These are phyloP conservation scores for Cerrena zonata DNA, from an alignment of 1,284 basidiomycete genomes.

Conservation along the genomic window DNA sequence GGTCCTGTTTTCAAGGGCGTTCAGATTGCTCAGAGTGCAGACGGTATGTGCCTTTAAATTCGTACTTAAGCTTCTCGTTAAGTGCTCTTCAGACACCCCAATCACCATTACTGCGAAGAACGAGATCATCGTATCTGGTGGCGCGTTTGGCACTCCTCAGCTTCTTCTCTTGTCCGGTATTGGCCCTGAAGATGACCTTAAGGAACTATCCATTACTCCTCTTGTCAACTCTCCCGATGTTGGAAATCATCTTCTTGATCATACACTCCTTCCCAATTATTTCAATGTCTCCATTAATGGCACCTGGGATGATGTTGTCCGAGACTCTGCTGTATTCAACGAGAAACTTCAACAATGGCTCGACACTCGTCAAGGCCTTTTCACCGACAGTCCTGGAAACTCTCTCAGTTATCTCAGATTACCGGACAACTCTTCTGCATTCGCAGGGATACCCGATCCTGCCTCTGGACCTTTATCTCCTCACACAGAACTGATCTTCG, in stretches of 20 bases:
- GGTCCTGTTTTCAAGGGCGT: constrained; percentile 13
- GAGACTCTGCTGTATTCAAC: constrained; percentile 16
- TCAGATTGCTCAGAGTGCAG: constrained; percentile 12
- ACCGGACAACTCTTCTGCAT: constrained; percentile 10
- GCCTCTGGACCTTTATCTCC: constrained; percentile 14
- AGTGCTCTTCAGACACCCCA: neutral
- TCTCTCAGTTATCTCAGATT: constrained; percentile 23
- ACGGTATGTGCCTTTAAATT: constrained; percentile 11
- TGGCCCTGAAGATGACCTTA: constrained; percentile 12
- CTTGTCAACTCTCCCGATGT: constrained; percentile 31
- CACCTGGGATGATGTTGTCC: constrained; percentile 19
- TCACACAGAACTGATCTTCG: constrained; percentile 15
- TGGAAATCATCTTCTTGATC: constrained; percentile 35
- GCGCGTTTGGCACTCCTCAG: constrained; percentile 32
- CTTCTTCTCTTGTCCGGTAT: constrained; percentile 24
- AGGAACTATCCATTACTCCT: constrained; percentile 22
- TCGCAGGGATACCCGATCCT: constrained; percentile 11
- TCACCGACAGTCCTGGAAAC: constrained; percentile 18
- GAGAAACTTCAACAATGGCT: constrained; percentile 17
- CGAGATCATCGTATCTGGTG: constrained; percentile 30
- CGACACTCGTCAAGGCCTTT: constrained; percentile 17
- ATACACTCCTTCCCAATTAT: constrained; percentile 22
- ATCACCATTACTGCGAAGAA: constrained; percentile 1
- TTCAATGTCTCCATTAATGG: constrained; percentile 19
- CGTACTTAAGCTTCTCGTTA: no score